A percentile compares a stretch with the other conserved stretches of the same genome.
These are phyloP conservation scores for Elsinoe arachidis DNA, from an alignment of 2,329 filamentous ascomycete genomes.

Conservation along the genomic window DNA sequence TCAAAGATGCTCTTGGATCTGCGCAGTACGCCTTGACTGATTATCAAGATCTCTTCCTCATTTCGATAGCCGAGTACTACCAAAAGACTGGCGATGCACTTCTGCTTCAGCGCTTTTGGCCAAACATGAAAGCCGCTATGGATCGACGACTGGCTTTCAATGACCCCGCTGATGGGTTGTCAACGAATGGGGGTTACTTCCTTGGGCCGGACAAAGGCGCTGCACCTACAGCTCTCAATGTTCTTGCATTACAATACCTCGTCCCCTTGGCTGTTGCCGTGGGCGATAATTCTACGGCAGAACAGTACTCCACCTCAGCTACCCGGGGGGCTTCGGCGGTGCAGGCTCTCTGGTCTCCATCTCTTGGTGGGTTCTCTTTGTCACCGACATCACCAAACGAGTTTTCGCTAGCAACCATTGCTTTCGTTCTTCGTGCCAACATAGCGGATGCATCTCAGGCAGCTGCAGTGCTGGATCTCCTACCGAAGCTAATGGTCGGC, in stretches of 20 bases:
- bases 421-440: conserved; percentile 29
- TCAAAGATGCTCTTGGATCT: conserved; percentile 4
- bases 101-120: conserved; percentile 21
- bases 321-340: conserved; percentile 21
- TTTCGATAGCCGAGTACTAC: conserved; percentile 24
- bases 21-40: conserved; percentile 20
- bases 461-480: conserved; percentile 23
- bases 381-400: conserved; percentile 21
- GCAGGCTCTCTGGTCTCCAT: conserved; percentile 29
- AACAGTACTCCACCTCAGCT: conserved; percentile 21
- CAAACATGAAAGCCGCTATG: conserved; percentile 22
- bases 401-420: conserved; percentile 28
- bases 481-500: conserved; percentile 26
- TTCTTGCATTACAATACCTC: conserved; percentile 23
- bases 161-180: conserved; percentile 23
- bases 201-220: conserved; percentile 26
- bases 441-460: conserved; percentile 28
- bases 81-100: conserved; percentile 19
- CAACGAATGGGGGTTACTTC: conserved; percentile 20
- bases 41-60: conserved; percentile 27
- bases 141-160: conserved; percentile 20
- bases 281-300: conserved; percentile 23
- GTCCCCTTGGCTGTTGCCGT: conserved; percentile 25
- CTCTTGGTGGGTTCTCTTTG: conserved; percentile 27
- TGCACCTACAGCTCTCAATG: conserved; percentile 22